Evolutionary conservation across 2,329 filamentous ascomycete species (phyloP).

Genomic region (Phyllosticta citriasiana): DNA sequence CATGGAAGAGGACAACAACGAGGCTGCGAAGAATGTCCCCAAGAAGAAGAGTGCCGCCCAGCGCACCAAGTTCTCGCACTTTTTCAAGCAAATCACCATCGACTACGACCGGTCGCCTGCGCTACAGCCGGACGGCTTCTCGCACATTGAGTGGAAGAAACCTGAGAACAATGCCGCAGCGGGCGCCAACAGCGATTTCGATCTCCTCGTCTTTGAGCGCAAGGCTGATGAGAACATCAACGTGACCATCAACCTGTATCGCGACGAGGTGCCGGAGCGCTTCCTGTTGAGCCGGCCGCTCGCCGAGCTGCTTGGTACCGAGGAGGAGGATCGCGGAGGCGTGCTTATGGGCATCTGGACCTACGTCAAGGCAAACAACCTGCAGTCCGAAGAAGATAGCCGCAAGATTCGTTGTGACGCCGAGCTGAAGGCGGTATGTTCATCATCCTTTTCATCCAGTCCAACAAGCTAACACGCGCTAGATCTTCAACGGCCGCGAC

Average conservation of each 20-base stretch:
- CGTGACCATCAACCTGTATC: slow-evolving; percentile 73
- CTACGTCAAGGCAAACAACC: slow-evolving; percentile 73
- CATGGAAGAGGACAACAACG: slow-evolving; percentile 51
- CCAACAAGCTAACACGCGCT: slow-evolving; percentile 12
- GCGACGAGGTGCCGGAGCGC: slow-evolving; percentile 78
- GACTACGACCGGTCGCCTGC: slow-evolving; percentile 47
- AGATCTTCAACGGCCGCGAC: slow-evolving; percentile 62
- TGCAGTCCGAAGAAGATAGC: slow-evolving; percentile 94
- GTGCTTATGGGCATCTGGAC: slow-evolving; percentile 91
- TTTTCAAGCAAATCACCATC: slow-evolving; percentile 71
- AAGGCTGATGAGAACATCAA: slow-evolving; percentile 89
- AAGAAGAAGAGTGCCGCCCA: slow-evolving; percentile 20
- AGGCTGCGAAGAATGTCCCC: slow-evolving; percentile 11
- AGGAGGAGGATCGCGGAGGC: slow-evolving; percentile 78
- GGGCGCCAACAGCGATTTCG: slow-evolving; percentile 65
- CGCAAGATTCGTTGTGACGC: slow-evolving; percentile 86
- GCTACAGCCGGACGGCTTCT: slow-evolving; percentile 54
- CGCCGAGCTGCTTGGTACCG: slow-evolving; percentile 74
- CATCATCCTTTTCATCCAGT: not conserved
- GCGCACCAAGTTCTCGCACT: slow-evolving; percentile 60
- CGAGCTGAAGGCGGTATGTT: slow-evolving; percentile 60
- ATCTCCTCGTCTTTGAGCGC: slow-evolving; percentile 83
- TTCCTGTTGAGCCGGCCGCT: slow-evolving; percentile 70
- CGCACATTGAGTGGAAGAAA: slow-evolving; percentile 78
- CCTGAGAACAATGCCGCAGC: slow-evolving; percentile 46